Conservation (phyloP, 495 filamentous ascomycete genomes). For the Eremomyces bilateralis region DNA sequence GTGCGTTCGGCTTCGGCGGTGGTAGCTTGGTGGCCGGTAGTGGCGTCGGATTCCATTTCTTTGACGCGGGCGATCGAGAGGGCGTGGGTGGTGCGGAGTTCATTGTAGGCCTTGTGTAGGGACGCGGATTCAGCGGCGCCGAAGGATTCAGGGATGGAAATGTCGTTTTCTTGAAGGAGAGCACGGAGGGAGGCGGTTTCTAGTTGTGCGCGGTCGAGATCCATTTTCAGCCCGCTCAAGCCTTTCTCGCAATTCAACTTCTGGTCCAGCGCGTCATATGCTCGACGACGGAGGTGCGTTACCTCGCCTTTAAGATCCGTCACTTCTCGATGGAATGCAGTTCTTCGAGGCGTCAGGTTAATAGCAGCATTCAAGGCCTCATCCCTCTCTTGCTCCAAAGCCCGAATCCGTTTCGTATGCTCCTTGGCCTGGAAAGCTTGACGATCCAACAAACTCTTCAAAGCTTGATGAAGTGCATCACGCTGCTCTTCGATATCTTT, state of each 20-base stretch:
- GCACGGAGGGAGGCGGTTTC: slow-evolving; percentile 64
- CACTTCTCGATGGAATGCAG: slow-evolving; percentile 70
- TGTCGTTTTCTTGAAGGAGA: slow-evolving; percentile 74
- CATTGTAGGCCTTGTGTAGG: slow-evolving; percentile 54
- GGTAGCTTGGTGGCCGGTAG: slow-evolving; percentile 6
- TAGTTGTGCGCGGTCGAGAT: slow-evolving; percentile 84
- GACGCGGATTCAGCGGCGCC: slow-evolving; percentile 20
- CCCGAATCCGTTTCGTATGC: slow-evolving; percentile 50
- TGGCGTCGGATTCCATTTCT: slow-evolving; percentile 25
- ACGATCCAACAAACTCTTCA: slow-evolving; percentile 70
- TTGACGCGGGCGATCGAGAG: slow-evolving; percentile 32
- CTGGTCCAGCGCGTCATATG: slow-evolving; percentile 87
- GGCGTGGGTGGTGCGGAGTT: slow-evolving; percentile 44
- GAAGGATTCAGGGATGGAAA: slow-evolving; percentile 33
- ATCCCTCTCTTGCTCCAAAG: slow-evolving; percentile 59
- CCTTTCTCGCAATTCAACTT: slow-evolving; percentile 96
- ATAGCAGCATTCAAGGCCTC: slow-evolving; percentile 34
- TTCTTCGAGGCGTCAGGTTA: slow-evolving; percentile 42
- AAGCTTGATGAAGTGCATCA: slow-evolving; percentile 69
- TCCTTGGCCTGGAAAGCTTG: slow-evolving; percentile 64
- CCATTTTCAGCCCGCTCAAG: slow-evolving; percentile 81
- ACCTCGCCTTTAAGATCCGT: slow-evolving; percentile 60
- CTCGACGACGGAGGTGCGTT: slow-evolving; percentile 59
- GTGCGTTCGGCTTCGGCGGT: slow-evolving; percentile 30
- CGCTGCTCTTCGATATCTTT: slow-evolving; percentile 87